phyloP scores from a whole-genome alignment of 2,329 filamentous ascomycete species.

The Cucurbitaria berberidis region DNA sequence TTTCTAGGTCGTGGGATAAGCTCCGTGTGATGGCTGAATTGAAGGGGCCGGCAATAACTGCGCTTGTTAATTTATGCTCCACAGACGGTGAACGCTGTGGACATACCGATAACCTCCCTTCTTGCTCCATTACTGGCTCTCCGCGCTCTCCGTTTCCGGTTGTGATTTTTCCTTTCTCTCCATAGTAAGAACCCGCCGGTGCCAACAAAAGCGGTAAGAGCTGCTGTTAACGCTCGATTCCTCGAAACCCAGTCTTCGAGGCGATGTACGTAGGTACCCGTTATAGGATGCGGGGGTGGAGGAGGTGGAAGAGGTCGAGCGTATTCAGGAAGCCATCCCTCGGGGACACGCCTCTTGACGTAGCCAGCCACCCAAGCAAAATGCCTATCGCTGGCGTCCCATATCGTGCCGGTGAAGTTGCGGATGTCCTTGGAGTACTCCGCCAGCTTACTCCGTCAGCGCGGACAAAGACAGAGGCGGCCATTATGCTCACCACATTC shows the following conservation, averaged over 20 bases:
- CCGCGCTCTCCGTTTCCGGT: constrained; percentile 74
- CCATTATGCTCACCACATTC: constrained; percentile 67
- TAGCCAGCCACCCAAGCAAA: constrained; percentile 76
- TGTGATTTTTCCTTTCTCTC: constrained; percentile 64
- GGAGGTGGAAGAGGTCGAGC: constrained; percentile 65
- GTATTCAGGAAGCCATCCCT: constrained; percentile 74
- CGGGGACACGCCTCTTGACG: constrained; percentile 71
- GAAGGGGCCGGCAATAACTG: constrained; percentile 86
- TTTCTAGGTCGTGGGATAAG: constrained; percentile 83
- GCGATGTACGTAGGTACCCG: constrained; percentile 59
- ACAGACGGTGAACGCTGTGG: neutral
- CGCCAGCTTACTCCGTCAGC: constrained; percentile 55
- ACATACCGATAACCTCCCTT: constrained; percentile 73
- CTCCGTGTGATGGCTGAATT: constrained; percentile 83
- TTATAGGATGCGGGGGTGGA: constrained; percentile 51
- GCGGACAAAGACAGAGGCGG: constrained; percentile 6
- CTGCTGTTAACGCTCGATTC: constrained; percentile 76
- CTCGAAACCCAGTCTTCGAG: constrained; percentile 73
- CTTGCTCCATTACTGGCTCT: constrained; percentile 82
- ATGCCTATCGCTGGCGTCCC: constrained; percentile 79
- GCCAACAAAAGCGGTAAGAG: constrained; percentile 72
- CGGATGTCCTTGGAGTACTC: constrained; percentile 70
- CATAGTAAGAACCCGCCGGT: constrained; percentile 66
- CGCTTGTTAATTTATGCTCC: constrained; percentile 25
- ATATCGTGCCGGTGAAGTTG: constrained; percentile 73